These are phyloP conservation scores for Pouteria campechiana DNA, from an alignment of 179 eudicot species.

Conservation along the genomic window DNA sequence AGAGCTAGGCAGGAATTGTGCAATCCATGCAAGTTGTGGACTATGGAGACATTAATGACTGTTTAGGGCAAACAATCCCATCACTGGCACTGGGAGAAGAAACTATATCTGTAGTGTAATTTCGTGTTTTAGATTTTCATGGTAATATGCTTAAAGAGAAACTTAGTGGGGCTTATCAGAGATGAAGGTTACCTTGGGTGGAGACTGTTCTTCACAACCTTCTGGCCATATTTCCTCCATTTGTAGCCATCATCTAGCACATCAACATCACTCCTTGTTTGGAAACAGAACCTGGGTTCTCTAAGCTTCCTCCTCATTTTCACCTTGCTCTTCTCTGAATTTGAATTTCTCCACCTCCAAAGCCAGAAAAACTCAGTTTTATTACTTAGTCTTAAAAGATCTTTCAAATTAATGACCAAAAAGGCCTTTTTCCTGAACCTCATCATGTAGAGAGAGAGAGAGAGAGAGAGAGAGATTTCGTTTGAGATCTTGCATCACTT, in stretches of 20 bases:
- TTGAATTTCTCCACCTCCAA: conserved; percentile 38
- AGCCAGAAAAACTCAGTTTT: not conserved
- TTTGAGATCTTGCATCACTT: too few species aligned
- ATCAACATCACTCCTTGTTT: conserved; percentile 22
- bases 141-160: too few species aligned
- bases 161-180: not conserved
- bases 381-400: conserved; percentile 3
- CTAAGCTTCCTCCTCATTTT: conserved; percentile 67
- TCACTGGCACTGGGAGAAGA: too few species aligned
- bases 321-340: conserved; percentile 36
- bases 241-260: conserved; percentile 46
- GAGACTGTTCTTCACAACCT: conserved; percentile 58
- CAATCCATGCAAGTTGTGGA: too few species aligned
- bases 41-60: too few species aligned
- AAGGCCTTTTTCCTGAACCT: conserved; percentile 74
- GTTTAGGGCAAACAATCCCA: too few species aligned
- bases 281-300: conserved; percentile 71
- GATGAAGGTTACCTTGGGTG: conserved; percentile 56
- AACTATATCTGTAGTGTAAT: too few species aligned
- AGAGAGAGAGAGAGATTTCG: too few species aligned
- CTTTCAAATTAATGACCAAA: conserved; percentile 65
- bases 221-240: conserved; percentile 44
- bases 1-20: too few species aligned
- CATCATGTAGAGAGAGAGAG: conserved; percentile 75
- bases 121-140: too few species aligned